A percentile compares a stretch with the other conserved stretches of the same genome.
Conservation (phyloP, 1,139 yeast species). For the Yamadazyma diospyri region DNA sequence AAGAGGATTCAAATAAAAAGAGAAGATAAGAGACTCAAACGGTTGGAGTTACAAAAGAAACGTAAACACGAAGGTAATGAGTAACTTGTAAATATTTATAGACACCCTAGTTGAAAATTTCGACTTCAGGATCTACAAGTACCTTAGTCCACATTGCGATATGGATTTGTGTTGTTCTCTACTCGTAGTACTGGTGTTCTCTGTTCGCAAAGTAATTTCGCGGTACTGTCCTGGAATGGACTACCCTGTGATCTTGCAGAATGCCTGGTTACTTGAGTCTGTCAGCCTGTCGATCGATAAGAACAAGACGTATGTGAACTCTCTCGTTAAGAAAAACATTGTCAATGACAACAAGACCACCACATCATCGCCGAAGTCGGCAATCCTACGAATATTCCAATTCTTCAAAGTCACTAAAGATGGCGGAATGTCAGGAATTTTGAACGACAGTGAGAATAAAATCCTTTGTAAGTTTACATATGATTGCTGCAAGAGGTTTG, state of each 20-base stretch:
- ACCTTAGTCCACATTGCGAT: background rate
- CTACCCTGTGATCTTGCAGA: slow-evolving; percentile 21
- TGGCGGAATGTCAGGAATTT: slow-evolving; percentile 25
- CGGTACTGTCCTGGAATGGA: no score
- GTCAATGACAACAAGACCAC: slow-evolving; percentile 10
- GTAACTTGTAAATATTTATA: background rate
- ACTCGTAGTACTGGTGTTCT: no score
- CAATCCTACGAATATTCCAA: slow-evolving; percentile 27
- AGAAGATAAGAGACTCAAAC: slow-evolving; percentile 33
- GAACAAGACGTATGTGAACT: slow-evolving; percentile 10
- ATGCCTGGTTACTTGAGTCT: slow-evolving; percentile 22
- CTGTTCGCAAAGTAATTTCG: no score
- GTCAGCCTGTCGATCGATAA: slow-evolving; percentile 6
- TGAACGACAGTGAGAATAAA: slow-evolving; percentile 32
- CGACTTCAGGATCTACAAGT: no score
- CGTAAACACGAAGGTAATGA: slow-evolving; percentile 3
- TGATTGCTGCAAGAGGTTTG: slow-evolving; percentile 28
- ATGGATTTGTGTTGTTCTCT: background rate
- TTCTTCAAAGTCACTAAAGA: slow-evolving; percentile 18
- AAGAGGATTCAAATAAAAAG: slow-evolving; percentile 28
- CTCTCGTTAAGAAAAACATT: slow-evolving; percentile 19
- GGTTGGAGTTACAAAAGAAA: slow-evolving; percentile 19
- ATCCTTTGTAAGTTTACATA: slow-evolving; percentile 28
- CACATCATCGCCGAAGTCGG: slow-evolving; percentile 12
- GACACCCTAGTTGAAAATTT: no score